Evolutionary conservation across 352 stramenopile genomes (phyloP), one percentile per base, ranked within the genome.

Genomic region (Aphanomyces euteiches): DNA sequence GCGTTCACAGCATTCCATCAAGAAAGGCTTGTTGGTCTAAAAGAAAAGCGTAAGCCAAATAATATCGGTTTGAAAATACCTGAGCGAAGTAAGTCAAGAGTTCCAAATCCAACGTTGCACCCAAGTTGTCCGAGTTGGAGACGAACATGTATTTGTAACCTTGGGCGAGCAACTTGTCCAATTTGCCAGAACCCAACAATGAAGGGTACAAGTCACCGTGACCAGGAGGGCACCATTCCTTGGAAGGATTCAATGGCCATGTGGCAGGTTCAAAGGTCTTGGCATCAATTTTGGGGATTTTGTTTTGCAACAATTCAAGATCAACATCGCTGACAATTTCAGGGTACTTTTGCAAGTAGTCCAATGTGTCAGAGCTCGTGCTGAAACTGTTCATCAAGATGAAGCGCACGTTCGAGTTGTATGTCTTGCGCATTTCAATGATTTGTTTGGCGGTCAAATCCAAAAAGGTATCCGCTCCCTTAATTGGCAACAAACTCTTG

Each of bases 231-330:
- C 87, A 95, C 87, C 87, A 95, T 74, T 95, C 87, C 78, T 95
- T 95, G 38, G 79, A 84, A 28, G 82, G 73, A 78, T 92, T 92
- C 17, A 77, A 21, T 47, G 69, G 56, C 69, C 80, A 84, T 38
- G 75, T 81, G 45, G 87, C 87, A 13, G 87, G 87, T 69, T 76
- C 75, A 56, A 95, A 79, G 21, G 90, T 98, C 50, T 75, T 82
- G 15, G 90, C 92, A 82, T 97, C 83, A 28, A 98, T 79, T 80
- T 98, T 98, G 40, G 95, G 95, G 50, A 98, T 96, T 85, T 99
- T 99, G 82, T 99, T 99, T 83, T 99, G 96, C 60, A 99, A 75
- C 73, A 99, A 93, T 86, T 99, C 96, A 19, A 99, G 82, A 69
- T 96, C 95, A 47, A 97, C 87, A 75, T 99, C 96, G 47, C 90